These are phyloP conservation scores for Nemania serpens DNA, from an alignment of 2,329 filamentous ascomycete genomes.

Conservation along the genomic window DNA sequence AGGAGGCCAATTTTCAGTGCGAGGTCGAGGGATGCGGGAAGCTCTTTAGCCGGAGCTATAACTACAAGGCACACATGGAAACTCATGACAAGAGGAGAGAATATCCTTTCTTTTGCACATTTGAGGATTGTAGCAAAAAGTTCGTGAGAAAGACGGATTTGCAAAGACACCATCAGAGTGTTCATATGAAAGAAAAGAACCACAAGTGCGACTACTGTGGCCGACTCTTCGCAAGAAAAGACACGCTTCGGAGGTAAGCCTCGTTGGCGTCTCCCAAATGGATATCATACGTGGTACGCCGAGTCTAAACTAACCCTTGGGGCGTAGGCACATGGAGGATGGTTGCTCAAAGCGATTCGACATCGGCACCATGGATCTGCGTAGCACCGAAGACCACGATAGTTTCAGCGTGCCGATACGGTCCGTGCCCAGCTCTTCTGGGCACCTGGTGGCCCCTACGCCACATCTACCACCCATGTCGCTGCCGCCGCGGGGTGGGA, in stretches of 20 bases:
- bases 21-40: constrained; percentile 71
- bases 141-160: constrained; percentile 87
- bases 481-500: constrained; percentile 32
- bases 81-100: constrained; percentile 76
- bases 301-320: constrained; percentile 18
- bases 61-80: constrained; percentile 84
- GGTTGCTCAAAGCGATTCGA: constrained; percentile 73
- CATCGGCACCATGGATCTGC: constrained; percentile 56
- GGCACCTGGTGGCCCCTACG: constrained; percentile 33
- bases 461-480: constrained; percentile 38
- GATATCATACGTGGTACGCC: not conserved
- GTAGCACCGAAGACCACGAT: constrained; percentile 35
- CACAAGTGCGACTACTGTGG: constrained; percentile 73
- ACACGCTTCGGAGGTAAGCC: constrained; percentile 76
- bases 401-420: constrained; percentile 31
- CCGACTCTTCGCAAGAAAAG: constrained; percentile 75
- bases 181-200: constrained; percentile 75
- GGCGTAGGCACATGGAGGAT: constrained; percentile 75
- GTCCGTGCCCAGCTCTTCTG: constrained; percentile 34
- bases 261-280: not conserved
- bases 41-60: constrained; percentile 82
- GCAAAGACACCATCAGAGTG: constrained; percentile 63
- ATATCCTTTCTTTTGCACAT: constrained; percentile 71
- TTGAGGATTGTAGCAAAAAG: constrained; percentile 69
- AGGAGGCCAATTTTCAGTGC: constrained; percentile 75